These are phyloP conservation scores for Ajuga reptans DNA, from an alignment of 305 asterid species.

Conservation along the genomic window DNA sequence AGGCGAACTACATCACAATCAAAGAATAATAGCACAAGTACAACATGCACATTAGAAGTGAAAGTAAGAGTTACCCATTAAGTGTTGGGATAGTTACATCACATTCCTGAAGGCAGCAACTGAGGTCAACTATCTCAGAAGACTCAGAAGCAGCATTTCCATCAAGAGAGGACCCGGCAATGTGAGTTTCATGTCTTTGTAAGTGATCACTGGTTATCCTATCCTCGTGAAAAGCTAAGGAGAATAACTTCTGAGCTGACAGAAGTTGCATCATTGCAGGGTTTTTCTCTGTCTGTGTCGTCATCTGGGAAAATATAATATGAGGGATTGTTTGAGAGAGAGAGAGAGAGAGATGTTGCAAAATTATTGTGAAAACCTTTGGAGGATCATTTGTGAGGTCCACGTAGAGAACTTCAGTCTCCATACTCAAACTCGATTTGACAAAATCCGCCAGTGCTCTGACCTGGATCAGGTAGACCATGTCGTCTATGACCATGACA, in stretches of 20 bases:
- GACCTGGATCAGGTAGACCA: constrained; percentile 62
- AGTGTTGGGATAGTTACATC: constrained; percentile 71
- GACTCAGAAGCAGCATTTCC: constrained; percentile 26
- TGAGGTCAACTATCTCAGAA: constrained; percentile 52
- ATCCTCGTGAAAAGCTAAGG: constrained; percentile 34
- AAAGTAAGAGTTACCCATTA: constrained; percentile 53
- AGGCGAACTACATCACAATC: background rate
- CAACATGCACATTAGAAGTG: background rate
- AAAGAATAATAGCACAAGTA: background rate
- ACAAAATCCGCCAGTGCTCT: constrained; percentile 44
- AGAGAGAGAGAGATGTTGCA: background rate
- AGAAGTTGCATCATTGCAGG: constrained; percentile 39
- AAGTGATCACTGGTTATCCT: constrained; percentile 28
- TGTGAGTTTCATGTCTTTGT: constrained; percentile 20
- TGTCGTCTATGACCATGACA: constrained; percentile 76
- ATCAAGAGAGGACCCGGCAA: constrained; percentile 24
- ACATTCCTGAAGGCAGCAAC: constrained; percentile 53
- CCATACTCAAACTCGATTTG: constrained; percentile 37
- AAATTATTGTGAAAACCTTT: constrained; percentile 31
- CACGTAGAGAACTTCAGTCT: constrained; percentile 34
- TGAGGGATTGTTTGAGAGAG: background rate
- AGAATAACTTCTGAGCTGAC: constrained; percentile 54
- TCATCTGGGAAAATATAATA: constrained; percentile 37
- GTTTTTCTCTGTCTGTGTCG: constrained; percentile 29
- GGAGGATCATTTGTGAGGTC: constrained; percentile 81